These are phyloP conservation scores for Globisporangium radiosum DNA, from an alignment of 352 stramenopile genomes.

Conservation along the genomic window DNA sequence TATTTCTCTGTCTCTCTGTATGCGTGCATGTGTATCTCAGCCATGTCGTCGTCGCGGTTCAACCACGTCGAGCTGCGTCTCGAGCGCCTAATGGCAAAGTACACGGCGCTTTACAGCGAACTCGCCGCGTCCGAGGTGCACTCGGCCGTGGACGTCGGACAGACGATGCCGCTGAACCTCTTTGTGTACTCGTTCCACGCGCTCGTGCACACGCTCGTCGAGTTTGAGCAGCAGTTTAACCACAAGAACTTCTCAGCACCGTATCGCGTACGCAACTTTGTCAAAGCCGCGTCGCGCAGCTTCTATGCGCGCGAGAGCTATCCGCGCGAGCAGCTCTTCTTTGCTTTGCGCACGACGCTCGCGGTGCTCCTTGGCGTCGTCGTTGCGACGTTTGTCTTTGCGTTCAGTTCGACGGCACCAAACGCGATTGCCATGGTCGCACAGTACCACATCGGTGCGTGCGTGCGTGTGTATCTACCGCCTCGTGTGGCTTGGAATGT, in stretches of 20 bases:
- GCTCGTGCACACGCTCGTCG: constrained; percentile 48
- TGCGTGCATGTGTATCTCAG: background rate
- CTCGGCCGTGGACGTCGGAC: too few species aligned
- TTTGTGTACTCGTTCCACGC: constrained; percentile 80
- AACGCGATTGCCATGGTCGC: constrained; percentile 70
- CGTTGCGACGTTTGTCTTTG: constrained; percentile 67
- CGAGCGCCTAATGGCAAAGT: constrained; percentile 47
- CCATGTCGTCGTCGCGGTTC: constrained; percentile 43
- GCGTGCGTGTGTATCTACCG: too few species aligned
- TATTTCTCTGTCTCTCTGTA: constrained; percentile 18
- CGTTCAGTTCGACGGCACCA: constrained; percentile 53
- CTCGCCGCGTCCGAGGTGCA: constrained; percentile 2
- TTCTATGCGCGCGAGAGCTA: too few species aligned
- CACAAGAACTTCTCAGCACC: constrained; percentile 52
- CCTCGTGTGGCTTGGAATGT: too few species aligned
- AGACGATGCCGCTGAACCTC: too few species aligned
- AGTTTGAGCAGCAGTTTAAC: constrained; percentile 68
- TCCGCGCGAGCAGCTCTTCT: too few species aligned
- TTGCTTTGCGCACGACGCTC: constrained; percentile 49
- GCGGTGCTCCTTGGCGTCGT: constrained; percentile 50
- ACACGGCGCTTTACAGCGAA: constrained; percentile 47
- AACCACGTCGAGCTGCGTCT: constrained; percentile 42
- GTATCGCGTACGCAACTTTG: too few species aligned
- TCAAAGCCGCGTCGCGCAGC: too few species aligned
- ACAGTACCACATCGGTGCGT: constrained; percentile 44